phyloP scores from a whole-genome alignment of 768 basidiomycete genomes.

The Termitomyces sp. region DNA sequence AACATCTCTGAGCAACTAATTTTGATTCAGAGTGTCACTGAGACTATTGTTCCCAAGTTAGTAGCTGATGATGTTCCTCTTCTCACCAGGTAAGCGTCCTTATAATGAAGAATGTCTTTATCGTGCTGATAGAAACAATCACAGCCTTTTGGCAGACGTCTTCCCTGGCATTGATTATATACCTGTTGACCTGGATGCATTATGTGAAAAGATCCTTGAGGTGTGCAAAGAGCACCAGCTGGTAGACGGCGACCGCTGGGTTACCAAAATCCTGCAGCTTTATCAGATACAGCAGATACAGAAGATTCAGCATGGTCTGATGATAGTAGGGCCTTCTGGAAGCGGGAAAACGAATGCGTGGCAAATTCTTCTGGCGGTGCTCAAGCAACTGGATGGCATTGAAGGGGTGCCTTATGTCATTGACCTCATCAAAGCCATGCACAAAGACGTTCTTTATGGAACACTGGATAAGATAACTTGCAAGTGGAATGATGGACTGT shows the following conservation, averaged over 20 bases:
- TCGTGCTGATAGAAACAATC: constrained; percentile 8
- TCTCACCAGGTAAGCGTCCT: constrained; percentile 69
- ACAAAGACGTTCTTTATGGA: constrained; percentile 97
- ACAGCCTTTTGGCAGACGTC: constrained; percentile 89
- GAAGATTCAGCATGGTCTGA: constrained; percentile 98
- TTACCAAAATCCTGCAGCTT: constrained; percentile 92
- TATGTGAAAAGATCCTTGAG: constrained; percentile 81
- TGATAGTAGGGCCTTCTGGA: constrained; percentile 99
- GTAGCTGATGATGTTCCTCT: constrained; percentile 97
- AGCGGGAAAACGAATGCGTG: constrained; percentile 97
- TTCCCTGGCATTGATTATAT: constrained; percentile 94
- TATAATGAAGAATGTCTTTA: not conserved
- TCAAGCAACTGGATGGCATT: constrained; percentile 86
- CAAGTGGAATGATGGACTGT: constrained; percentile 99
- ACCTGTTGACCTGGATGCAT: constrained; percentile 83
- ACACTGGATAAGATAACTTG: constrained; percentile 96
- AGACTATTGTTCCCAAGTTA: constrained; percentile 97
- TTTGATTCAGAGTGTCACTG: constrained; percentile 95
- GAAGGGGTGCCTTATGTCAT: constrained; percentile 97
- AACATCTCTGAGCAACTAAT: constrained; percentile 89
- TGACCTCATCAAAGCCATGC: constrained; percentile 98
- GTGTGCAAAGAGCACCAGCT: constrained; percentile 87
- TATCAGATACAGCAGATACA: constrained; percentile 99
- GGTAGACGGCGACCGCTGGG: constrained; percentile 89
- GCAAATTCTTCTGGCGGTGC: constrained; percentile 87